Evolutionary conservation across 208 protist genomes (phyloP), one percentile per base, ranked within the genome.

Genomic region (Leptomonas pyrrhocoris): DNA sequence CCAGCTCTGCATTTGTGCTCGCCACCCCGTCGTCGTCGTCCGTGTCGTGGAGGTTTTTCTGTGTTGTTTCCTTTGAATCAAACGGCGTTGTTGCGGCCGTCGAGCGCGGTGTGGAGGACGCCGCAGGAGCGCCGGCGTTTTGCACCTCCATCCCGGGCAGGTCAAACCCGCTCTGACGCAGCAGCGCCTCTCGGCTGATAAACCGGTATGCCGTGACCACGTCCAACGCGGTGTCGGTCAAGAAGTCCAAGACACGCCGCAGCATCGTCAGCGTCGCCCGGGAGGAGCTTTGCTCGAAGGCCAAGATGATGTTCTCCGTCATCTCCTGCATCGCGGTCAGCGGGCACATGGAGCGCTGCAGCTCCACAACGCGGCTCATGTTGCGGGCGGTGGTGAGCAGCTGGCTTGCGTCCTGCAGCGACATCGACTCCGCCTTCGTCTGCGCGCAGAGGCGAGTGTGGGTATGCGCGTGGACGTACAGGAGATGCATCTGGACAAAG

Each of bases 141-240:
- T 27, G 25, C 60, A 11, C 31, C 46, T 55, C 60, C 31, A 70
- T 42, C 8, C 75, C 85, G 16, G 77, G 81, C 15, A 88, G 30
- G 15, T 82, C 56, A 43, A 85, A 81, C 13, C 65, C 18, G 54
- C 81, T 79, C 68, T 94, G 91, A 19, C 81, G 81, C 27, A 79
- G 45, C 8, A 96, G 72, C 1, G 89, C 83, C 23, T 88, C 65
- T 18, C 72, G 74, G 42, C 87, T 85, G 23, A 96, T 62, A 54
- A 96, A 96, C 31, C 77, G 79, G 13, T 75, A 65, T 19, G 87
- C 83, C 46, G 81, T 91, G 50, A 85, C 82, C 7, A 80, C 73
- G 43, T 94, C 88, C n/a, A 96, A 77, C 2, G 86, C 84, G 36
- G 79, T 68, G 77, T 94, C 86, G 6, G 81, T 90, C 27, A 96